phyloP scores from a whole-genome alignment of 306 rosid genomes.

The Hippophae tibetana region DNA sequence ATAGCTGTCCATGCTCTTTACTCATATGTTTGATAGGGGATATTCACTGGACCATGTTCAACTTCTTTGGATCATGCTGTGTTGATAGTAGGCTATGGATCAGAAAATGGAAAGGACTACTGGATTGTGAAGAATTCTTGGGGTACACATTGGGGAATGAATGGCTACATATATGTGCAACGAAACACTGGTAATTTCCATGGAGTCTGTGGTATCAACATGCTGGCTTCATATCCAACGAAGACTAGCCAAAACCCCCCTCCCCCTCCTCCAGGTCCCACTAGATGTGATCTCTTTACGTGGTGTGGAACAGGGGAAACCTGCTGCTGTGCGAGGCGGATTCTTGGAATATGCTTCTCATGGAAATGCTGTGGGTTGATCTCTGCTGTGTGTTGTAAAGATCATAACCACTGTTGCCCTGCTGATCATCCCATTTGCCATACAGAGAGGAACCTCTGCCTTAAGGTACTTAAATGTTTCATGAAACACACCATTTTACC shows the following conservation, averaged over 20 bases:
- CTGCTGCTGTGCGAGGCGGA: constrained; percentile 55
- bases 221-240: constrained; percentile 70
- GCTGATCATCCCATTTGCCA: constrained; percentile 69
- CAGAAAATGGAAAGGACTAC: constrained; percentile 69
- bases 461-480: constrained; percentile 31
- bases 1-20: constrained; percentile 1
- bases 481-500: too few species aligned
- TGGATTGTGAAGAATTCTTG: constrained; percentile 93
- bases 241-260: constrained; percentile 79
- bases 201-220: constrained; percentile 86
- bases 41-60: constrained; percentile 81
- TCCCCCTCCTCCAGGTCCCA: constrained; percentile 64
- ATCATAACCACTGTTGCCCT: constrained; percentile 65
- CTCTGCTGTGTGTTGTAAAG: constrained; percentile 77
- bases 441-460: constrained; percentile 37
- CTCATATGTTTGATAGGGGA: constrained; percentile 46
- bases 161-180: constrained; percentile 61
- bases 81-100: constrained; percentile 80
- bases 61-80: constrained; percentile 80
- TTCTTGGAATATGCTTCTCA: constrained; percentile 63
- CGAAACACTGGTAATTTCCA: constrained; percentile 42
- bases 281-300: constrained; percentile 44
- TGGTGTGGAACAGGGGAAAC: constrained; percentile 61
- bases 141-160: constrained; percentile 80
- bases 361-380: constrained; percentile 58